Evolutionary conservation across 768 basidiomycete species (phyloP).

Genomic region (Phanerochaete sordida): DNA sequence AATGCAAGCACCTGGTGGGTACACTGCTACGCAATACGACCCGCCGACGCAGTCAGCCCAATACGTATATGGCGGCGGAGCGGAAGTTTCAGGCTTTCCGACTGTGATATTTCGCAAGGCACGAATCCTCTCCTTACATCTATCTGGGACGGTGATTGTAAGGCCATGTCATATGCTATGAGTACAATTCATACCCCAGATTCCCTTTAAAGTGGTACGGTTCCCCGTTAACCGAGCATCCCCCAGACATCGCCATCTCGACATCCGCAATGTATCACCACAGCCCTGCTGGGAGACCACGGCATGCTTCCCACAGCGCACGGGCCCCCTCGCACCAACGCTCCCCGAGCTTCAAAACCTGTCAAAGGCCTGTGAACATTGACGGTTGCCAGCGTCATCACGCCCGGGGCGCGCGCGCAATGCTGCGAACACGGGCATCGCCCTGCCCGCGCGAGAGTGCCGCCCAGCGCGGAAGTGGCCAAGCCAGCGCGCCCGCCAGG

Average conservation of each 20-base stretch:
- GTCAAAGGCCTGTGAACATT: not conserved
- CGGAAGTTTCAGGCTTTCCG: not conserved
- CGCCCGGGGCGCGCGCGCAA: not conserved
- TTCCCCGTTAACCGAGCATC: too few relatives aligned
- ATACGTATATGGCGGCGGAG: not conserved
- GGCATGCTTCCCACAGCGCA: not conserved
- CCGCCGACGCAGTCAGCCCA: not conserved
- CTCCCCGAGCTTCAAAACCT: not conserved
- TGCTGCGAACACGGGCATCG: not conserved
- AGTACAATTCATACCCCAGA: too few relatives aligned
- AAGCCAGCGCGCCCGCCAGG: too few relatives aligned
- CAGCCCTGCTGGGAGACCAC: too few relatives aligned
- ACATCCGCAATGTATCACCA: too few relatives aligned
- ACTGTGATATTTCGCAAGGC: too few relatives aligned
- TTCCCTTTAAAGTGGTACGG: too few relatives aligned
- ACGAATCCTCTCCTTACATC: too few relatives aligned
- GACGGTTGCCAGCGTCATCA: not conserved
- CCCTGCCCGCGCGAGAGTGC: not conserved
- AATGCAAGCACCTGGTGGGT: not conserved
- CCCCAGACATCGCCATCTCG: too few relatives aligned
- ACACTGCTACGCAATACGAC: not conserved
- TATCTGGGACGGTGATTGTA: not conserved
- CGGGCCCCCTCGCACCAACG: not conserved
- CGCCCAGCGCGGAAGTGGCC: conserved; percentile 2
- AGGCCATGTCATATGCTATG: too few relatives aligned